These are phyloP conservation scores for Psilocybe cyanescens DNA, from an alignment of 768 basidiomycete genomes.

Conservation along the genomic window DNA sequence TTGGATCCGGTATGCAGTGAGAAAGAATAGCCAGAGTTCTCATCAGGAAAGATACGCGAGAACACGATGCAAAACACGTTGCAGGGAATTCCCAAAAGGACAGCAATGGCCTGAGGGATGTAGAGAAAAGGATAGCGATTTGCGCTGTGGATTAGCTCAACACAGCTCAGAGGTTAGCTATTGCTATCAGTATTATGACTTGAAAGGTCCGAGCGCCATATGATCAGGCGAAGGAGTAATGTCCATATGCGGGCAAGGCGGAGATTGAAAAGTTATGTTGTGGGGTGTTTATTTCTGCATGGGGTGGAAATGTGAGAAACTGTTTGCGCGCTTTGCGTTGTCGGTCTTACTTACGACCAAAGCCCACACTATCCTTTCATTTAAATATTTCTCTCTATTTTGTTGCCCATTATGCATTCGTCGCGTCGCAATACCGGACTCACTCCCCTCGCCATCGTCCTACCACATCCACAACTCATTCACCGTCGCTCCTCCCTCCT, in stretches of 20 bases:
- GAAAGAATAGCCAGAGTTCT: neutral
- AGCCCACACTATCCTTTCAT: conserved; percentile 23
- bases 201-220: neutral
- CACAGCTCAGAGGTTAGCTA: neutral
- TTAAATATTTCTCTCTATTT: conserved; percentile 35
- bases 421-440: conserved; percentile 24
- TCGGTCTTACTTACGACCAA: conserved; percentile 8
- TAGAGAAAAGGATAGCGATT: neutral
- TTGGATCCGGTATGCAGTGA: neutral
- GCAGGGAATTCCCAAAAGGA: conserved; percentile 16
- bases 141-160: neutral
- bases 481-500: conserved; percentile 53
- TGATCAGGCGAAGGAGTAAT: neutral
- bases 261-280: conserved; percentile 13
- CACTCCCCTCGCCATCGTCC: conserved; percentile 63
- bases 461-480: conserved; percentile 61
- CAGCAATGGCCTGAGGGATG: neutral
- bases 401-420: conserved; percentile 11
- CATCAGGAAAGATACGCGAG: conserved; percentile 16
- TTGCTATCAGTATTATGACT: neutral
- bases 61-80: conserved; percentile 48
- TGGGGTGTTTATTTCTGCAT: neutral
- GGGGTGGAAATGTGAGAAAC: neutral
- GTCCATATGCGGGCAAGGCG: conserved; percentile 12
- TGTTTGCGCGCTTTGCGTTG: conserved; percentile 9